phyloP scores from a whole-genome alignment of 225 moss, liverwort and hornwort genomes.

The Antitrichia curtipendula region DNA sequence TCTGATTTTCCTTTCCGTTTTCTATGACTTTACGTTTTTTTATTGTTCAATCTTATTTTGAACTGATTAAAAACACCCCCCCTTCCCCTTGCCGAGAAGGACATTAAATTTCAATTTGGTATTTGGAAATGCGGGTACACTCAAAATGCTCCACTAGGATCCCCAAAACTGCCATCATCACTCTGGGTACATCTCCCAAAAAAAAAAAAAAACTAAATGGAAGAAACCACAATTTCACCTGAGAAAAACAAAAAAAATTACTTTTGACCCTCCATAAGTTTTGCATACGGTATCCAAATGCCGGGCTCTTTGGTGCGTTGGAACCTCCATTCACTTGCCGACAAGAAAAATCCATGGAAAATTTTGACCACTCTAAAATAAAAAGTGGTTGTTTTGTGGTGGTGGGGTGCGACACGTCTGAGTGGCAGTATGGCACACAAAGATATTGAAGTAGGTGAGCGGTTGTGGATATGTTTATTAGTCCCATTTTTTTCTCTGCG shows the following conservation, averaged over 20 bases:
- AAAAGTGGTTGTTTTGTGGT: neutral
- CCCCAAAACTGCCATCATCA: too few relatives aligned
- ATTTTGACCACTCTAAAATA: neutral
- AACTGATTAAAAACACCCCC: neutral
- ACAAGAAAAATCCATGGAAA: neutral
- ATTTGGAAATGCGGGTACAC: neutral
- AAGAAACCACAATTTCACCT: rapidly evolving
- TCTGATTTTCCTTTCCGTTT: neutral
- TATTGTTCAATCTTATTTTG: neutral
- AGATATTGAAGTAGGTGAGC: neutral
- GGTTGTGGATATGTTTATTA: neutral
- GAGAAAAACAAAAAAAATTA: rapidly evolving
- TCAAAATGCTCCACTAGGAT: too few relatives aligned
- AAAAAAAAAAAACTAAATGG: neutral
- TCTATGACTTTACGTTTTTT: neutral
- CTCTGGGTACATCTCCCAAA: neutral
- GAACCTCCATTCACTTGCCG: neutral
- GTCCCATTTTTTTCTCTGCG: neutral
- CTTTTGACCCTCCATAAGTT: neutral
- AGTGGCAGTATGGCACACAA: neutral
- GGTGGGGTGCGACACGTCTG: neutral
- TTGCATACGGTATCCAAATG: neutral
- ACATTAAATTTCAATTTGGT: neutral
- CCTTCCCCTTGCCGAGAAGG: rapidly evolving
- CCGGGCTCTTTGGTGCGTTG: rapidly evolving